A percentile compares a stretch with the other conserved stretches of the same genome.
phyloP scores from a whole-genome alignment of 164 flowering plant genomes.

The Nelumbo lutea region DNA sequence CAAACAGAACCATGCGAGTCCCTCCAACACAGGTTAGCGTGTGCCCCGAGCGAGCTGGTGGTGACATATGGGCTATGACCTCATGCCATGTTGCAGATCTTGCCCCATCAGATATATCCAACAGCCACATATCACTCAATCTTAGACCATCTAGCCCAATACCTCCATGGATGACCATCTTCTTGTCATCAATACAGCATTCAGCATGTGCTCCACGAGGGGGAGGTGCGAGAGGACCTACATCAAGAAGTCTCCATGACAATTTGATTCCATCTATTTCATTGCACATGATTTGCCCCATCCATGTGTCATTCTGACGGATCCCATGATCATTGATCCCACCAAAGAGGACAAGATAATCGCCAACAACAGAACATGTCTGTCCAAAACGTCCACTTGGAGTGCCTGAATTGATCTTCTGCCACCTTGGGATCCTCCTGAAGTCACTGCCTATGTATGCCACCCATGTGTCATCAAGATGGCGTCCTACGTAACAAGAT shows the following conservation, averaged over 20 bases:
- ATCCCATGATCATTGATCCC: constrained; percentile 81
- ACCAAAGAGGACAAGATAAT: constrained; percentile 76
- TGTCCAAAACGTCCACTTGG: constrained; percentile 98
- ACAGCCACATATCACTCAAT: constrained; percentile 74
- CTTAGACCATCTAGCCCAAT: constrained; percentile 62
- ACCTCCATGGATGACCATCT: constrained; percentile 87
- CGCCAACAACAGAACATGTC: constrained; percentile 53
- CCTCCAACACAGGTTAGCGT: constrained; percentile 64
- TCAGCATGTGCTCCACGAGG: constrained; percentile 95
- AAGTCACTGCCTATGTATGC: constrained; percentile 52
- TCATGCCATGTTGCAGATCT: constrained; percentile 57
- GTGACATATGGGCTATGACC: constrained; percentile 43
- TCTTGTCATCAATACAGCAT: constrained; percentile 46
- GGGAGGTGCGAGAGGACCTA: constrained; percentile 55
- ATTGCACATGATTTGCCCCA: constrained; percentile 42
- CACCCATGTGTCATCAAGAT: constrained; percentile 94
- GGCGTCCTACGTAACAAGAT: constrained; percentile 54
- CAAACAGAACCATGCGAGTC: constrained; percentile 53
- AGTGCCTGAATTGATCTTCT: constrained; percentile 48
- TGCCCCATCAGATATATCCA: constrained; percentile 56
- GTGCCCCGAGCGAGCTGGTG: constrained; percentile 94
- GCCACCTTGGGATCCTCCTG: constrained; percentile 50
- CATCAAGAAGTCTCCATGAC: constrained; percentile 70
- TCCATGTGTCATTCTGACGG: constrained; percentile 92
- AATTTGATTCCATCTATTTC: constrained; percentile 40